A percentile compares a stretch with the other conserved stretches of the same genome.
These are phyloP conservation scores for Chytridium lagenaria DNA, from an alignment of 371 early-diverging fungal species.

Conservation along the genomic window DNA sequence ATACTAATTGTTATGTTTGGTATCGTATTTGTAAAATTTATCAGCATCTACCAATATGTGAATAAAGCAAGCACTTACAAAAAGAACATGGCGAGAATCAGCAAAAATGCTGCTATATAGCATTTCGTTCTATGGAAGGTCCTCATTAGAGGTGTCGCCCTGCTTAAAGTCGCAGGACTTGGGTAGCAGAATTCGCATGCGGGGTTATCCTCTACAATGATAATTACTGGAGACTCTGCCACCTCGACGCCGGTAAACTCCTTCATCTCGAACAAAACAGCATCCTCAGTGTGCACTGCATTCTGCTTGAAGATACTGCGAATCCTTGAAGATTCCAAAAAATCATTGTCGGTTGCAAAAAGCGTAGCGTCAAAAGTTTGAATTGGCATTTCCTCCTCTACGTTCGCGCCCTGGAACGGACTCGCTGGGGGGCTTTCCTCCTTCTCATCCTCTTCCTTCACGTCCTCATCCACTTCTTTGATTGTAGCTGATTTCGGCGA, in stretches of 20 bases:
- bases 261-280: conserved; percentile 63
- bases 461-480: background rate
- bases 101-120: conserved; percentile 41
- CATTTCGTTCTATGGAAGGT: conserved; percentile 52
- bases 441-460: conserved; percentile 22
- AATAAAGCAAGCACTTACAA: too few species aligned
- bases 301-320: conserved; percentile 55
- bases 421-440: too few species aligned
- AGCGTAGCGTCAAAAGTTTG: conserved; percentile 55
- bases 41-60: too few species aligned
- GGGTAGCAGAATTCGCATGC: conserved; percentile 60
- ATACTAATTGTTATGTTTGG: too few species aligned
- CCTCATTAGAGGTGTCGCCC: conserved; percentile 30
- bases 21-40: too few species aligned
- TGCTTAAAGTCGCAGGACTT: conserved; percentile 28
- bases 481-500: background rate
- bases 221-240: conserved; percentile 21
- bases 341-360: conserved; percentile 66
- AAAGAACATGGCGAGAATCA: conserved; percentile 38
- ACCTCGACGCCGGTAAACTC: conserved; percentile 45
- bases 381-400: background rate
- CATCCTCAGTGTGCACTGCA: conserved; percentile 56
- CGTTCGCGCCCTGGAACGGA: too few species aligned
- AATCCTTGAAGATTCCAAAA: conserved; percentile 55
- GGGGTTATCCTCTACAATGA: conserved; percentile 44